Conservation (phyloP, 257 asterid species). For the Primulina huaijiensis region DNA sequence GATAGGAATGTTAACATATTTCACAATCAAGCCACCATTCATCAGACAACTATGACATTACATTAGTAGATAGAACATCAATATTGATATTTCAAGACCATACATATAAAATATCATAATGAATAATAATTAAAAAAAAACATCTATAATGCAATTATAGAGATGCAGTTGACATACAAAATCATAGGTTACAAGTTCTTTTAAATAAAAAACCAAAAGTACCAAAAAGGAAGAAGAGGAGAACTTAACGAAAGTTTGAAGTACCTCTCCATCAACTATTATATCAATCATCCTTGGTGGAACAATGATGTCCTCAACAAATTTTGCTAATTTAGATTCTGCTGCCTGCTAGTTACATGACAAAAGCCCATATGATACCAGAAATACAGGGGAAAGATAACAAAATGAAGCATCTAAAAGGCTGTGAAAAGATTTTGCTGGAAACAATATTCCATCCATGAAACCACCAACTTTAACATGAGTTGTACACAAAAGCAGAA, state of each 20-base stretch:
- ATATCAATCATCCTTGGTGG: constrained; percentile 97
- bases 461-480: not conserved
- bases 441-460: not conserved
- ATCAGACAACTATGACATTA: not conserved
- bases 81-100: constrained; percentile 7
- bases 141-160: constrained; percentile 12
- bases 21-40: constrained; percentile 9
- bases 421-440: not conserved
- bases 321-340: constrained; percentile 86
- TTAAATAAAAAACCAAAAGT: constrained; percentile 17
- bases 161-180: not conserved
- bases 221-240: constrained; percentile 13
- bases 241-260: constrained; percentile 24
- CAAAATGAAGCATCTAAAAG: constrained; percentile 21
- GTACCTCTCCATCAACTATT: constrained; percentile 95
- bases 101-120: not conserved
- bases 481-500: not conserved
- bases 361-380: constrained; percentile 26
- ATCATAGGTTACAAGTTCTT: not conserved
- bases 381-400: constrained; percentile 9
- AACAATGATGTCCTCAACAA: constrained; percentile 95
- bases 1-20: constrained; percentile 3
- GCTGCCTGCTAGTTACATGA: constrained; percentile 62
- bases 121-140: not conserved
- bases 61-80: not conserved